Evolutionary conservation across 225 moss, liverwort and hornwort species (phyloP).

Genomic region (Bryoerythrophyllum caledonicum): DNA sequence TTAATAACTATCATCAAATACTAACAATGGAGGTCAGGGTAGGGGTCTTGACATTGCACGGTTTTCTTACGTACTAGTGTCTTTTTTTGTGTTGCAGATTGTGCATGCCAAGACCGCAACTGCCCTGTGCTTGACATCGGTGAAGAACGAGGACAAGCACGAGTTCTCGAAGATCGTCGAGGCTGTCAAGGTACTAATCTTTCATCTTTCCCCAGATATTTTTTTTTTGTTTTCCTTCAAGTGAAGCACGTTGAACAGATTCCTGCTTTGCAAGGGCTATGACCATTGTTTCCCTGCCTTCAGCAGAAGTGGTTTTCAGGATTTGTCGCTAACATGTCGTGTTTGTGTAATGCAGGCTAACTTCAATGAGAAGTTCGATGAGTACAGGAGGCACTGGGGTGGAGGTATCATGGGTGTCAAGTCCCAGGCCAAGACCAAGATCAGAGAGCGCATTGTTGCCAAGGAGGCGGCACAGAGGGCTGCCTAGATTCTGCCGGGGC

Average conservation of each 20-base stretch:
- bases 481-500: slow-evolving; percentile 33
- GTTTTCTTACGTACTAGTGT: slow-evolving; percentile 20
- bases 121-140: slow-evolving; percentile 72
- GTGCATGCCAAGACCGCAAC: slow-evolving; percentile 76
- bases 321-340: neutral
- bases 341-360: slow-evolving; percentile 51
- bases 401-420: slow-evolving; percentile 92
- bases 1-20: too few species aligned
- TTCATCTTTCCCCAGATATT: too few species aligned
- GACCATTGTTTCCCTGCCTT: neutral
- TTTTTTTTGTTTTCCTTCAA: too few species aligned
- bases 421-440: slow-evolving; percentile 80
- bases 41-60: neutral
- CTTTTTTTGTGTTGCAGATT: slow-evolving; percentile 32
- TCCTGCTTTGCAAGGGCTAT: neutral
- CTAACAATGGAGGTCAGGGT: neutral
- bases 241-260: neutral
- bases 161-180: slow-evolving; percentile 90
- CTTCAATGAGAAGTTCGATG: slow-evolving; percentile 84
- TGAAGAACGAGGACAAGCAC: slow-evolving; percentile 89
- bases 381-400: slow-evolving; percentile 82
- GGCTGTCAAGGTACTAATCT: slow-evolving; percentile 72
- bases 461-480: slow-evolving; percentile 81
- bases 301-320: neutral
- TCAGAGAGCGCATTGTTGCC: slow-evolving; percentile 63